Conservation (phyloP, 73 alveolate genomes). For the Paramecium sexaurelia region DNA sequence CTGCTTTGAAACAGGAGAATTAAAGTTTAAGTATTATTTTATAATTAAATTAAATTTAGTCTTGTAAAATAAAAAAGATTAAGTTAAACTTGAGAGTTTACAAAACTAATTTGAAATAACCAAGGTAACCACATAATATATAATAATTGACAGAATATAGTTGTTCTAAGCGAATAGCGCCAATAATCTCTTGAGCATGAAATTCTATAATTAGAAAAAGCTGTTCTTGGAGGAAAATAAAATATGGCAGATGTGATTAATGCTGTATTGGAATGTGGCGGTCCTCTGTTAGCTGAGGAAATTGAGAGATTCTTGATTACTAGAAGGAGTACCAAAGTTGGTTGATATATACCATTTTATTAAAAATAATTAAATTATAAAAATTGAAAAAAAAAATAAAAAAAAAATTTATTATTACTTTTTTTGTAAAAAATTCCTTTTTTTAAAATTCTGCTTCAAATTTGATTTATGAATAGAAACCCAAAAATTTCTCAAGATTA, state of each 20-base stretch:
- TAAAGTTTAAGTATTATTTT: neutral
- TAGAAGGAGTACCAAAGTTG: neutral
- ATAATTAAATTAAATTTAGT: neutral
- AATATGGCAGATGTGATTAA: constrained; percentile 28
- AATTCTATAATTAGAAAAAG: neutral
- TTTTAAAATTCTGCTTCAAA: constrained; percentile 6
- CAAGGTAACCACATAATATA: neutral
- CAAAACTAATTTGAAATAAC: neutral
- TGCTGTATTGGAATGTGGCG: constrained; percentile 36
- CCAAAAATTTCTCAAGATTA: neutral
- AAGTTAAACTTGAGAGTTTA: neutral
- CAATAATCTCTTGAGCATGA: neutral
- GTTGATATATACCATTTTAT: constrained; percentile 9
- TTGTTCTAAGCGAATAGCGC: neutral
- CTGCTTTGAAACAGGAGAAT: constrained; percentile 10
- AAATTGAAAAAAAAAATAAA: neutral
- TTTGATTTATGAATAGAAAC: neutral
- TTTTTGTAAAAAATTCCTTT: constrained; percentile 2
- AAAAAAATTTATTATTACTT: neutral
- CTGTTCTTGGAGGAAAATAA: neutral
- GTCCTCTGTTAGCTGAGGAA: constrained; percentile 10
- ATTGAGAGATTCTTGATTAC: neutral
- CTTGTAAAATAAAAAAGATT: neutral
- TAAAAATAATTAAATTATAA: neutral
- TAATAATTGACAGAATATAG: constrained; percentile 13